Conservation (phyloP, 768 basidiomycete species). For the Agrocybe praecox region DNA sequence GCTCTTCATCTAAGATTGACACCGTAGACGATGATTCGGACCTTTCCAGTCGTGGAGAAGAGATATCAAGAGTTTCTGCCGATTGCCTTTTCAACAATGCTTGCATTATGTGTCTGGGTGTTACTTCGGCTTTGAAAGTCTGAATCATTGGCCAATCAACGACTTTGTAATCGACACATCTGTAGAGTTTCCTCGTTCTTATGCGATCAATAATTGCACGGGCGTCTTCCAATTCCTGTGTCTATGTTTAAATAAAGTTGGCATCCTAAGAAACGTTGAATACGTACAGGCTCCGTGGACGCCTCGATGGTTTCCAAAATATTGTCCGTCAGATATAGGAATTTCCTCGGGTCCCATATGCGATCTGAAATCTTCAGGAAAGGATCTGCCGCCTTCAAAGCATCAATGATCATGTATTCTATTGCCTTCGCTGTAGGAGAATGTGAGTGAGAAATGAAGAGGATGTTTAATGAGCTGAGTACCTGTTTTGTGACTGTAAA, state of each 20-base stretch:
- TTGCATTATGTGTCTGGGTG: conserved; percentile 43
- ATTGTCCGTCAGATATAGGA: conserved; percentile 67
- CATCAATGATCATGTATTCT: conserved; percentile 86
- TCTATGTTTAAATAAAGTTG: not conserved
- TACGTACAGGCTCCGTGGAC: conserved; percentile 49
- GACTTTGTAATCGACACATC: conserved; percentile 64
- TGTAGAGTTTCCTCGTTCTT: conserved; percentile 66
- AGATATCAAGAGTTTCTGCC: conserved; percentile 9
- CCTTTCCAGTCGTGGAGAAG: not conserved
- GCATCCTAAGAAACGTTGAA: not conserved
- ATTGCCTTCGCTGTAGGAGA: conserved; percentile 63
- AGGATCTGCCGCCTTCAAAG: conserved; percentile 66
- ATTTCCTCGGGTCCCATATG: conserved; percentile 60
- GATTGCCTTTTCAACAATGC: conserved; percentile 28
- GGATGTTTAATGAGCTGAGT: not conserved
- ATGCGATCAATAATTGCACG: conserved; percentile 67
- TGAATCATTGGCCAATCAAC: conserved; percentile 42
- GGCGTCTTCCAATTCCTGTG: conserved; percentile 60
- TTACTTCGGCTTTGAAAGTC: conserved; percentile 40
- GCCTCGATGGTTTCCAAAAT: conserved; percentile 64
- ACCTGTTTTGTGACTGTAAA: conserved; percentile 73
- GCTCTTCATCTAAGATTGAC: conserved; percentile 9
- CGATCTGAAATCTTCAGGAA: conserved; percentile 58
- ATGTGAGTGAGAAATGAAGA: conserved; percentile 16
- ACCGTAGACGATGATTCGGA: not conserved